Percentiles rank a stretch among this genome's conserved stretches.
Conservation (phyloP, 2,329 filamentous ascomycete genomes). For the Talaromyces marneffei region DNA sequence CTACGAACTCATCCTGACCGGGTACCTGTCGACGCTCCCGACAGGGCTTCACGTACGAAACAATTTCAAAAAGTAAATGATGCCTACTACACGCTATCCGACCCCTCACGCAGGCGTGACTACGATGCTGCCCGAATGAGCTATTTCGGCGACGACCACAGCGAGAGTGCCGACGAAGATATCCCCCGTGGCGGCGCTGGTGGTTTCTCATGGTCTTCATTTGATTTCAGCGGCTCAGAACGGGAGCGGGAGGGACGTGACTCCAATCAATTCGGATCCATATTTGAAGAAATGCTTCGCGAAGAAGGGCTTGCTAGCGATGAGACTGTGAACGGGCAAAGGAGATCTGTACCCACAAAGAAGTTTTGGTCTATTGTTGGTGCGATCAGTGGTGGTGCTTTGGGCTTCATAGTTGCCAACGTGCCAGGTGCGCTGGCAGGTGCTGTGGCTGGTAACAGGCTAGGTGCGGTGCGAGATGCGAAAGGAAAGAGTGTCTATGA, state of each 20-base stretch:
- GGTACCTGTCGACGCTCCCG: conserved; percentile 74
- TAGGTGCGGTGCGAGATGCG: conserved; percentile 84
- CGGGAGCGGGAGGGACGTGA: conserved; percentile 32
- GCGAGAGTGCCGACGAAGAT: conserved; percentile 46
- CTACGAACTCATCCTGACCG: conserved; percentile 92
- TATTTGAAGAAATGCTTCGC: conserved; percentile 85
- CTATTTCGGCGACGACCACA: conserved; percentile 43
- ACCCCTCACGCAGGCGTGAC: conserved; percentile 67
- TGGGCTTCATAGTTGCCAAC: conserved; percentile 94
- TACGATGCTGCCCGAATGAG: conserved; percentile 71
- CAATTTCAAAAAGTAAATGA: conserved; percentile 90
- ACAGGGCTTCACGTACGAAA: conserved; percentile 73
- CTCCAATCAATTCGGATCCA: conserved; percentile 77
- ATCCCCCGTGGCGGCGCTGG: conserved; percentile 39
- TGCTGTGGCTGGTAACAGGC: conserved; percentile 81
- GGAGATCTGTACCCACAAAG: conserved; percentile 48
- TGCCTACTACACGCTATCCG: conserved; percentile 86
- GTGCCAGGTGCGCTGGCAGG: conserved; percentile 83
- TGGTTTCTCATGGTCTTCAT: conserved; percentile 72
- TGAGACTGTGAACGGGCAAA: conserved; percentile 46
- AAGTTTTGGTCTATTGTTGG: conserved; percentile 86
- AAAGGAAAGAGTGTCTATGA: conserved; percentile 92
- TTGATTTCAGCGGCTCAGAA: conserved; percentile 50
- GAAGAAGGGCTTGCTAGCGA: conserved; percentile 74
- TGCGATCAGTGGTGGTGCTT: conserved; percentile 75